phyloP scores from a whole-genome alignment of 352 stramenopile genomes.

The Globisporangium iwayamae region DNA sequence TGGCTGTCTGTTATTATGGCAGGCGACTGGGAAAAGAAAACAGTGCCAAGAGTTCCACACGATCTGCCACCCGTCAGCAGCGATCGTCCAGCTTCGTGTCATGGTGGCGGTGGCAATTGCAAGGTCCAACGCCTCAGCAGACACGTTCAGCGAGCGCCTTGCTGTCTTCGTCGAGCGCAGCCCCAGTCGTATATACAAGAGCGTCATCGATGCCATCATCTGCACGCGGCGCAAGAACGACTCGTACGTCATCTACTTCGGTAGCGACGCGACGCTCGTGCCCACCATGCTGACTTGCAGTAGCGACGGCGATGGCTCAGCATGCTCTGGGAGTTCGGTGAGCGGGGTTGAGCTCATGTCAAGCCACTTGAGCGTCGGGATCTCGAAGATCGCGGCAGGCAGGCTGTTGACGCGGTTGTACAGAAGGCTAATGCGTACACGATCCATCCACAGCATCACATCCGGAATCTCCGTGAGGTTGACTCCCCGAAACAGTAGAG shows the following conservation, averaged over 20 bases:
- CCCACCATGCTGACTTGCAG: too few relatives aligned
- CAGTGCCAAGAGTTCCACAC: too few relatives aligned
- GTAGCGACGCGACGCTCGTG: not conserved
- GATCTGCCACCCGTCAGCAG: too few relatives aligned
- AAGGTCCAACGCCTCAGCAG: not conserved
- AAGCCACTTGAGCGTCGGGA: slow-evolving; percentile 1
- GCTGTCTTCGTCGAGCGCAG: not conserved
- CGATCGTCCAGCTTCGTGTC: too few relatives aligned
- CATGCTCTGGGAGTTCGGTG: not conserved
- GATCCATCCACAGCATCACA: not conserved
- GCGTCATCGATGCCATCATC: not conserved
- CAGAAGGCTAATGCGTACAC: not conserved
- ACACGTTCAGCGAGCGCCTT: not conserved
- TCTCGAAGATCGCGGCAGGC: not conserved
- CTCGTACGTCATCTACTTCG: not conserved
- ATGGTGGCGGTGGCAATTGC: too few relatives aligned
- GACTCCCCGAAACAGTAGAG: not conserved
- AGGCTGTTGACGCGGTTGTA: not conserved
- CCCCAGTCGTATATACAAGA: not conserved
- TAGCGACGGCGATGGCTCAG: too few relatives aligned
- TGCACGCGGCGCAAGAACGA: not conserved
- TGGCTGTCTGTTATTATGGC: not conserved
- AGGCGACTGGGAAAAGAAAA: too few relatives aligned
- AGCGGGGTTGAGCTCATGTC: not conserved
- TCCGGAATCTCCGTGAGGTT: not conserved